Evolutionary conservation across 345 rosid genomes (phyloP), one percentile per base, ranked within the genome.

Genomic region (Balakata baccata): DNA sequence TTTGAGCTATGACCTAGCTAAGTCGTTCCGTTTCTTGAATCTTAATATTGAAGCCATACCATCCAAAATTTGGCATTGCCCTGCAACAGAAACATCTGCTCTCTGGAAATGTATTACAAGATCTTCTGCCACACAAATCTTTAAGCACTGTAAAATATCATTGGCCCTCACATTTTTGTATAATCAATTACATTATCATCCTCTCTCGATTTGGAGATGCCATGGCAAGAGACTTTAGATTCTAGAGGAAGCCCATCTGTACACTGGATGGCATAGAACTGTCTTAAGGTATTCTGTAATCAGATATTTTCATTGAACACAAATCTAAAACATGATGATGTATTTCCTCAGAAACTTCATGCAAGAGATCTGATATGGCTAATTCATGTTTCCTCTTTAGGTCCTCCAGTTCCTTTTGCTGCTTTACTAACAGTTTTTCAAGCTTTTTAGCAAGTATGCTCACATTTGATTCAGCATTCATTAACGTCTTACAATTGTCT

Each of bases 351-450:
- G 90, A 70, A 64, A 88, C 78, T 74, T 86, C 90, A 57, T 84
- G 85, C 73, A 95, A 74, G 70, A 91, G 79, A 20, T 87, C 87
- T 17, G 78, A 77, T 74, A 91, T 83, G 23, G 80, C 85, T 56
- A 74, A 71, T 66, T 81, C 80, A 68, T 95, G 98, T 78, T 85
- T 82, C 80, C 78, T 85, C 77, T 81, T 84, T 50, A 89, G 76
- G 81, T 91, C 89, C 58, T 87, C 88, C 65, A 92, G 75, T 69
- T 95, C 97, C 75, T 78, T 81, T 82, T 88, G 87, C 75, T 92
- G 97, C 79, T 83, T 77, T 69, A 65, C 68, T 79, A 95, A 73
- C 69, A 92, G 74, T 77, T 76, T 54, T 81, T 91, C 88, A 17
- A 95, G 91, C 76, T 83, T 85, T 72, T 87, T 81, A 1, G 79